Evolutionary conservation across 2,329 filamentous ascomycete species (phyloP), one percentile per base, ranked within the genome.

Genomic region (Pseudogymnoascus sp.): DNA sequence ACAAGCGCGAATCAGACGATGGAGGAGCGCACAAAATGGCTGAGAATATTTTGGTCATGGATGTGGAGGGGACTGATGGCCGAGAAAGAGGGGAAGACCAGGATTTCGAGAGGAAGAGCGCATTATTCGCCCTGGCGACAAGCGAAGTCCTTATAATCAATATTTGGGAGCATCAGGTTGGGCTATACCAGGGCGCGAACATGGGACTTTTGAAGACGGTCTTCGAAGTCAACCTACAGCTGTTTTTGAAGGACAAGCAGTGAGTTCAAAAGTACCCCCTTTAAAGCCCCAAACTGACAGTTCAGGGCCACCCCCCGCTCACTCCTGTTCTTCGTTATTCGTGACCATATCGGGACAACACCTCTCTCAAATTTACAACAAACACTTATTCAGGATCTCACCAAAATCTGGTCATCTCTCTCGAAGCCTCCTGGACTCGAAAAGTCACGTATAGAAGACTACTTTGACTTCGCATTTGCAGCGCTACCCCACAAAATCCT

Each of bases 151-250:
- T 99, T 67, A 95, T 99, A 71, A 88, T 99, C 74, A 99, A 99
- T 72, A 95, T 99, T 66, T 99, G 94, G 94, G 94, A 99, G 75
- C 92, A 96, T 74, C 94, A 99, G 75, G 94, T 99, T 63, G 94
- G 94, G 55, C 74, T 99, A 73, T 99, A 99, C 72, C 92, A 99
- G 76, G 94, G 94, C 61, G 94, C 94, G 68, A 99, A 99, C 74
- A 99, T 99, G 94, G 94, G 94, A 7, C 76, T 99, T 68, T 79
- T 99, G 69, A 99, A 99, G 81, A 99, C 95, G 0, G 94, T 99
- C 3, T 99, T 99, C 68, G 94, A 99, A 76, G 94, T 99, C 73
- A 99, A 99, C 72, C 74, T 99, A 71, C 92, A 97, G 74, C 79
- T 99, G 26, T 99, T 99, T 75, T 79, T 97, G 67, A 96, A 96